These are phyloP conservation scores for Papiliotrema terrestris DNA, from an alignment of 1,284 basidiomycete species.

Conservation along the genomic window DNA sequence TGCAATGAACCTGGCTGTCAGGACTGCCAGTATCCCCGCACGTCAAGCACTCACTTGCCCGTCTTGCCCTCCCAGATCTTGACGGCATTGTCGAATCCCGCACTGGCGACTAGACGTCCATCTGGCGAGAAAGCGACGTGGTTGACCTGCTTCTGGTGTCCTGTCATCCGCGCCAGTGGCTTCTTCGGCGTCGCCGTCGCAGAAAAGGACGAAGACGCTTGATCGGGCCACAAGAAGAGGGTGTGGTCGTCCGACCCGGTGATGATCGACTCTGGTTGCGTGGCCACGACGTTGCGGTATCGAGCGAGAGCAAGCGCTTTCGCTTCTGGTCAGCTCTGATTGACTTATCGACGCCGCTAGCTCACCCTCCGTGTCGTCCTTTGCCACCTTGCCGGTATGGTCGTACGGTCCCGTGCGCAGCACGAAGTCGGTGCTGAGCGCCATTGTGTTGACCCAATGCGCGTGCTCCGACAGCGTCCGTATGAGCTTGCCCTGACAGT, in stretches of 20 bases:
- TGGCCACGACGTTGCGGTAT: constrained; percentile 65
- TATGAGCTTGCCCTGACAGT: constrained; percentile 54
- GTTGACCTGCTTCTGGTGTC: constrained; percentile 92
- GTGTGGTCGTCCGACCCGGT: constrained; percentile 94
- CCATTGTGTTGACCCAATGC: constrained; percentile 97
- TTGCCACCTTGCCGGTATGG: constrained; percentile 70
- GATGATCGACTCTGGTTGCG: constrained; percentile 78
- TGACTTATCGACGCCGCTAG: constrained; percentile 5
- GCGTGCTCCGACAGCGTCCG: constrained; percentile 86
- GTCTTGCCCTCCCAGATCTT: constrained; percentile 91
- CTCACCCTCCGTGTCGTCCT: constrained; percentile 73
- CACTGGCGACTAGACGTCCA: constrained; percentile 84
- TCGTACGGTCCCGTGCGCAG: constrained; percentile 94
- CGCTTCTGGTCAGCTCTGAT: constrained; percentile 51
- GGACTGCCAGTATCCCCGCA: neutral
- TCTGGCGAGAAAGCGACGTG: constrained; percentile 96
- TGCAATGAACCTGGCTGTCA: constrained; percentile 62
- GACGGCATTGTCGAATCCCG: constrained; percentile 87
- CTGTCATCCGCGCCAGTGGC: constrained; percentile 80
- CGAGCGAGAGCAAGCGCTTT: constrained; percentile 69
- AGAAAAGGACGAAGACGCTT: constrained; percentile 55
- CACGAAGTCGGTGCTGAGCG: constrained; percentile 92
- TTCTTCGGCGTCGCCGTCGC: constrained; percentile 59
- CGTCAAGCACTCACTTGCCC: constrained; percentile 61
- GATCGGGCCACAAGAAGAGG: constrained; percentile 78